Conservation (phyloP, 2,329 filamentous ascomycete genomes). For the Fusarium sp. region DNA sequence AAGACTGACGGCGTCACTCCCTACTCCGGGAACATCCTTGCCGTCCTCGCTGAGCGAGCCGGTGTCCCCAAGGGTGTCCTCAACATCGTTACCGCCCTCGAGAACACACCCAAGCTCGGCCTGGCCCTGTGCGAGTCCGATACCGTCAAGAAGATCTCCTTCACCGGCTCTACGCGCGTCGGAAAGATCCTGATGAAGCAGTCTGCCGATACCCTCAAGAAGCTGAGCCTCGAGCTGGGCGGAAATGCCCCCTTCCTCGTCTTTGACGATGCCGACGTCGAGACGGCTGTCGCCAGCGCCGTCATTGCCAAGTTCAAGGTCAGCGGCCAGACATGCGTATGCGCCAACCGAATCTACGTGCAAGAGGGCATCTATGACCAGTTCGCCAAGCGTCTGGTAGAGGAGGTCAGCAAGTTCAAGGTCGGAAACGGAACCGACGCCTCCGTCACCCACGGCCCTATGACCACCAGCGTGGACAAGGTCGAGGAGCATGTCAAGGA, state of each 20-base stretch:
- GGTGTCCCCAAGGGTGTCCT: slow-evolving; percentile 61
- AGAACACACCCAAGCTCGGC: slow-evolving; percentile 78
- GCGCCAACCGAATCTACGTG: slow-evolving; percentile 83
- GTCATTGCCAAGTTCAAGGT: slow-evolving; percentile 89
- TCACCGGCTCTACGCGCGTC: slow-evolving; percentile 75
- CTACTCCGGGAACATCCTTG: slow-evolving; percentile 86
- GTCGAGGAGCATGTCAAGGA: slow-evolving; percentile 77
- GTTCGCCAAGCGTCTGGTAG: slow-evolving; percentile 76
- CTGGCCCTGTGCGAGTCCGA: slow-evolving; percentile 74
- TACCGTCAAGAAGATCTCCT: slow-evolving; percentile 80
- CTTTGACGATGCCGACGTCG: slow-evolving; percentile 84
- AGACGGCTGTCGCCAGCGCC: slow-evolving; percentile 74
- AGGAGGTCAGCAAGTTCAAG: slow-evolving; percentile 78
- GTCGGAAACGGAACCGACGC: slow-evolving; percentile 74
- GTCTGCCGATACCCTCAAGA: slow-evolving; percentile 77
- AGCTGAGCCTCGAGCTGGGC: slow-evolving; percentile 74
- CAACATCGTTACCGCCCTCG: slow-evolving; percentile 75
- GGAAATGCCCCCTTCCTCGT: slow-evolving; percentile 86
- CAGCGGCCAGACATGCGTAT: slow-evolving; percentile 93
- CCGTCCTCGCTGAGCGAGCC: slow-evolving; percentile 84
- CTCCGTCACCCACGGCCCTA: slow-evolving; percentile 79
- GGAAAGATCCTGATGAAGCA: slow-evolving; percentile 78
- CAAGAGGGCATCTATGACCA: slow-evolving; percentile 80
- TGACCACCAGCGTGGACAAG: slow-evolving; percentile 73
- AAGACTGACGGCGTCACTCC: slow-evolving; percentile 92